Percentiles rank a stretch among this genome's conserved stretches.
Conservation (phyloP, 148 eudicot species). For the Nepenthes mirabilis region DNA sequence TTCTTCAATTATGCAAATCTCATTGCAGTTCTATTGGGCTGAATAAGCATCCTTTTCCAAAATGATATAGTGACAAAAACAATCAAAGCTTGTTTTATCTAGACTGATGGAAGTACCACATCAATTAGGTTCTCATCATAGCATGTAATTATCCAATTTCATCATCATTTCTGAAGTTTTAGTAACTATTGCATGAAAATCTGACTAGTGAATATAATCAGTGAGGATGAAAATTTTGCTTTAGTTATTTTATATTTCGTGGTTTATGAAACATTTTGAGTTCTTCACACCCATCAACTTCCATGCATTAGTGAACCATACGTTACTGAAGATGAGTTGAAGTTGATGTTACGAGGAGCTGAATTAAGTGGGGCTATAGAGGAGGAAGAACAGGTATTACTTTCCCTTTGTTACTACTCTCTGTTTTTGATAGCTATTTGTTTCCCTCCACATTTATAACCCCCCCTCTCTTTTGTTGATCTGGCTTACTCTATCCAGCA, state of each 20-base stretch:
- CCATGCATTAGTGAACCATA: constrained; percentile 62
- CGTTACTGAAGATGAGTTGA: constrained; percentile 95
- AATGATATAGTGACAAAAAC: too few relatives aligned
- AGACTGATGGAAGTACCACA: too few relatives aligned
- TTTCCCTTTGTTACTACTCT: not conserved
- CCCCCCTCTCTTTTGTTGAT: not conserved
- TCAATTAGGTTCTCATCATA: too few relatives aligned
- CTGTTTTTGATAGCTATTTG: not conserved
- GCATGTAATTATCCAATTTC: too few relatives aligned
- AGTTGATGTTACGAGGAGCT: constrained; percentile 95
- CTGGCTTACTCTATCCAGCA: not conserved
- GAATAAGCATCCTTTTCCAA: too few relatives aligned
- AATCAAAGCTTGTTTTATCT: too few relatives aligned
- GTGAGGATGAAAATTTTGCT: too few relatives aligned
- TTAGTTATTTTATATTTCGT: too few relatives aligned
- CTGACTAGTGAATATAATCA: too few relatives aligned
- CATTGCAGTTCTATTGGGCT: too few relatives aligned
- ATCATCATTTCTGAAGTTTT: not conserved
- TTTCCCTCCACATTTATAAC: too few relatives aligned
- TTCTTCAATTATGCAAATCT: too few relatives aligned
- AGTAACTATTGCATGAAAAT: not conserved
- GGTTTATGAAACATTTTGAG: constrained; percentile 2
- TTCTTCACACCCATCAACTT: constrained; percentile 10
- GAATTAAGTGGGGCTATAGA: constrained; percentile 96
- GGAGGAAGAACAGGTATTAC: constrained; percentile 91